Base-by-base conservation (phyloP, 306 rosid species). In the Acacia acuminata region DNA sequence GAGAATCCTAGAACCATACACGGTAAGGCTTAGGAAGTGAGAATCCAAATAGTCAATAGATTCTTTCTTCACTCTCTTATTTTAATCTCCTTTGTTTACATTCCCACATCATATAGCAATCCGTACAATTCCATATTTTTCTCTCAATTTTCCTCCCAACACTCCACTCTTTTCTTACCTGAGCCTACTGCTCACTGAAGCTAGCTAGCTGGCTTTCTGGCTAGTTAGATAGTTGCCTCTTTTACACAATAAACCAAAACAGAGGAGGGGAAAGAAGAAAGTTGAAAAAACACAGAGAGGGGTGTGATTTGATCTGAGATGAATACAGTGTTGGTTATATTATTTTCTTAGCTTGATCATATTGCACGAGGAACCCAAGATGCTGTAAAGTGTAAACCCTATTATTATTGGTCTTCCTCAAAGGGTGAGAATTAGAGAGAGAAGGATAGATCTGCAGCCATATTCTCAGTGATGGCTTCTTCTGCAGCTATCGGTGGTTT, bases 11-110 rank as follows among this genome's bases (percentile, higher is more conserved):
- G 85, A 73, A 71, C 98, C 84, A 90, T 86, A 88, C 94, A 83
- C 86, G 85, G 96, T 77, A 92, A 90, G 77, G 88, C 92, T 86
- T 89, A 91, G 88, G 91, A 90, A 85, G 47, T 75, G 77, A 85
- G 64, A 63, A 87, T 81, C 85, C 71, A 47, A 74, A 76, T 58
- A 58, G 14, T 58, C 65, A 58, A 24, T 85, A 88, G 84, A 91
- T 87, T 90, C 87, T 70, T 70, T 90, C 84, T 44, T 44, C 40
- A 24, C n/a, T 10, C 69, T 25, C 69, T 64, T 5, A 12, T 64
- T 27, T 64, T 64, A 64, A 64, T 71, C n/a, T 24, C 44, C 44
- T 74, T 74, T 76, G 66, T 42, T 40, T 15, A 47, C 75, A 24
- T 12, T 44, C 15, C 51, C 34, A 9, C 51, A 43, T 69, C 34